phyloP scores from a whole-genome alignment of 768 basidiomycete species.

The Kwoniella sp. region DNA sequence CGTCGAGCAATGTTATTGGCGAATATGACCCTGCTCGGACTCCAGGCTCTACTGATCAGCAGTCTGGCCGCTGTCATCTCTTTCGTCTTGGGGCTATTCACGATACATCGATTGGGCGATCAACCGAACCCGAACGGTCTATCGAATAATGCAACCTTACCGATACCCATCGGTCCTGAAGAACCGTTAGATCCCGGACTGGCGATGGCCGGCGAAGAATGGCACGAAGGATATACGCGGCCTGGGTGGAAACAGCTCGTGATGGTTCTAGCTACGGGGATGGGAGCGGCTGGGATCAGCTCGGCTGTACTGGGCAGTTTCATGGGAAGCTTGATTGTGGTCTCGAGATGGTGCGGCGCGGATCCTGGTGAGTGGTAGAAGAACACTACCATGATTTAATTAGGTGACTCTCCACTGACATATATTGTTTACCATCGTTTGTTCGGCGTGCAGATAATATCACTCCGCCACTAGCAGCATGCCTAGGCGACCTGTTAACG shows the following conservation, averaged over 20 bases:
- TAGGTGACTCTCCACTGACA: too few species aligned
- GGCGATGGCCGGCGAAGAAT: constrained; percentile 41
- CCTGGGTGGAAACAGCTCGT: constrained; percentile 58
- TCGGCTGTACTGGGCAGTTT: constrained; percentile 83
- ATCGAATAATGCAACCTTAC: constrained; percentile 9
- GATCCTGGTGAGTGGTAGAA: constrained; percentile 71
- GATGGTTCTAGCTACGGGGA: constrained; percentile 60
- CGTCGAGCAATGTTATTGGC: constrained; percentile 73
- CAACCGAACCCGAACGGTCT: constrained; percentile 3
- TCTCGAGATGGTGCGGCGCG: constrained; percentile 72
- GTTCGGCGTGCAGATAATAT: constrained; percentile 73
- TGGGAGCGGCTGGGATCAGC: constrained; percentile 78
- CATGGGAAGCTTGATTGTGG: constrained; percentile 80
- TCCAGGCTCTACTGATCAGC: constrained; percentile 88
- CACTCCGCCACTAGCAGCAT: constrained; percentile 88
- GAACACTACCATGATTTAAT: neutral
- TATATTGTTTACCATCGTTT: too few species aligned
- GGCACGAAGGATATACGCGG: constrained; percentile 55
- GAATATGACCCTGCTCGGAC: constrained; percentile 83
- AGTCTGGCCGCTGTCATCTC: constrained; percentile 79
- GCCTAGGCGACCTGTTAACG: constrained; percentile 89
- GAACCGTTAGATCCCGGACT: constrained; percentile 33
- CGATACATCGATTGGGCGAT: constrained; percentile 53
- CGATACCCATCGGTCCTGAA: constrained; percentile 1
- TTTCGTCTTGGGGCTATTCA: constrained; percentile 67